Evolutionary conservation across 2,329 filamentous ascomycete genomes (phyloP).

Genomic region (Microcyclosporella mali): DNA sequence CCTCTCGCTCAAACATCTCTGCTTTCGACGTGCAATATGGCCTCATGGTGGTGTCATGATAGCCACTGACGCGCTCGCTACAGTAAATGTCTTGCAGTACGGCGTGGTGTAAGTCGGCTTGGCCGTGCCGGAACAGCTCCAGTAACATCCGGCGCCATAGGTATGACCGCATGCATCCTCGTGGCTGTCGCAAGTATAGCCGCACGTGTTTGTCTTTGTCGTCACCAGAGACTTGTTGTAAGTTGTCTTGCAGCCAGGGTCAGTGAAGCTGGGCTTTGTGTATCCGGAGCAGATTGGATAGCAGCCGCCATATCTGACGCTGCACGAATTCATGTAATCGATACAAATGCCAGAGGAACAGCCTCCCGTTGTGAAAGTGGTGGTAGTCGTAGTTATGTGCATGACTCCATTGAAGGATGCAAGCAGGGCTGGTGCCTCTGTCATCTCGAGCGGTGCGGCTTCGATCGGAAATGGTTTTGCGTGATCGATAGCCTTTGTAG

Average conservation of each 20-base stretch:
- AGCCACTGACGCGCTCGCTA: too few species aligned
- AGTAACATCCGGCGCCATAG: conserved; percentile 19
- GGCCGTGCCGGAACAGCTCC: conserved; percentile 9
- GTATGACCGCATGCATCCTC: conserved; percentile 19
- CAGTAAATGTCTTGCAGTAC: conserved; percentile 4
- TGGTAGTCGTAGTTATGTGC: too few species aligned
- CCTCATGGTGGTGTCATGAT: too few species aligned
- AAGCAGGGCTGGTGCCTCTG: too few species aligned
- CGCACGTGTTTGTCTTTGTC: conserved; percentile 9
- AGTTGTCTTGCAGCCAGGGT: conserved; percentile 13
- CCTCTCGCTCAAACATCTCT: too few species aligned
- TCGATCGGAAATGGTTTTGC: too few species aligned
- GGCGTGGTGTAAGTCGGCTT: conserved; percentile 15
- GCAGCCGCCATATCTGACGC: conserved; percentile 21
- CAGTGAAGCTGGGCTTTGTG: conserved; percentile 19
- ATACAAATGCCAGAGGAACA: conserved; percentile 15
- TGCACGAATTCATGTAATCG: conserved; percentile 24
- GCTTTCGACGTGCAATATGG: too few species aligned
- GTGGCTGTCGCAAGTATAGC: conserved; percentile 14
- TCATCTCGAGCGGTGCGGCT: too few species aligned
- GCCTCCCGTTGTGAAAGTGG: neutral
- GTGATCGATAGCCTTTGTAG: too few species aligned
- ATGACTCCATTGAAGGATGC: too few species aligned
- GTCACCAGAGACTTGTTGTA: conserved; percentile 6
- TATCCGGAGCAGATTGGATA: conserved; percentile 17